phyloP scores from a whole-genome alignment of 1,284 basidiomycete species.

The Heterobasidion irregulare region DNA sequence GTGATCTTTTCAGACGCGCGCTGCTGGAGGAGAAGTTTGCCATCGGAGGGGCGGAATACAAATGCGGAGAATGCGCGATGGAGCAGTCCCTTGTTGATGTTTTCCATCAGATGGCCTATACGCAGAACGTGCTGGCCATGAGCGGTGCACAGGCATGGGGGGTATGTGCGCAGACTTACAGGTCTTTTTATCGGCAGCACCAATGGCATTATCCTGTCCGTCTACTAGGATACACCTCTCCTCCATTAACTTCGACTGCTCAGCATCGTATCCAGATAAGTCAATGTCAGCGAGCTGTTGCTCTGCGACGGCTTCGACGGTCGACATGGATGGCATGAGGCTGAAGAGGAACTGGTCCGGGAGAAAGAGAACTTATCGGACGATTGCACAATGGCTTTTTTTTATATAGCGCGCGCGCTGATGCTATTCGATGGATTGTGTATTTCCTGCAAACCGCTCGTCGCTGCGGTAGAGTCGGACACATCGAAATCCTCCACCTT shows the following conservation, averaged over 20 bases:
- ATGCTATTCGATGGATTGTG: background rate
- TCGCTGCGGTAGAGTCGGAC: background rate
- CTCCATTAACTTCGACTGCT: slow-evolving; percentile 90
- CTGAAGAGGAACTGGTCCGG: background rate
- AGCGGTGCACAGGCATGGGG: background rate
- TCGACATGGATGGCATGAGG: slow-evolving; percentile 15
- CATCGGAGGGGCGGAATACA: slow-evolving; percentile 91
- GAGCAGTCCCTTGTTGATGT: slow-evolving; percentile 90
- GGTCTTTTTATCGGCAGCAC: slow-evolving; percentile 94
- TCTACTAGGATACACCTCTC: slow-evolving; percentile 96
- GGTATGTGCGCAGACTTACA: slow-evolving; percentile 45
- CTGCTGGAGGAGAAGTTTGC: slow-evolving; percentile 90
- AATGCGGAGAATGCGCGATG: slow-evolving; percentile 99
- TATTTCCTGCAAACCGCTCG: background rate
- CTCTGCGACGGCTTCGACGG: slow-evolving; percentile 10
- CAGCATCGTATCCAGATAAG: slow-evolving; percentile 69
- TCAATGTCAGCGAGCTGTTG: slow-evolving; percentile 66
- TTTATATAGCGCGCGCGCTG: background rate
- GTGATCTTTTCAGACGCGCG: slow-evolving; percentile 98
- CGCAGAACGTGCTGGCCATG: background rate
- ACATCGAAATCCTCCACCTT: background rate
- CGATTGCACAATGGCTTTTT: background rate
- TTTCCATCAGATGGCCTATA: slow-evolving; percentile 94
- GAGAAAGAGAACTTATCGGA: background rate
- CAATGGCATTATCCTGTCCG: slow-evolving; percentile 81